Base-by-base conservation (phyloP, 2,329 filamentous ascomycete genomes). In the Ophidiomyces ophidiicola region DNA sequence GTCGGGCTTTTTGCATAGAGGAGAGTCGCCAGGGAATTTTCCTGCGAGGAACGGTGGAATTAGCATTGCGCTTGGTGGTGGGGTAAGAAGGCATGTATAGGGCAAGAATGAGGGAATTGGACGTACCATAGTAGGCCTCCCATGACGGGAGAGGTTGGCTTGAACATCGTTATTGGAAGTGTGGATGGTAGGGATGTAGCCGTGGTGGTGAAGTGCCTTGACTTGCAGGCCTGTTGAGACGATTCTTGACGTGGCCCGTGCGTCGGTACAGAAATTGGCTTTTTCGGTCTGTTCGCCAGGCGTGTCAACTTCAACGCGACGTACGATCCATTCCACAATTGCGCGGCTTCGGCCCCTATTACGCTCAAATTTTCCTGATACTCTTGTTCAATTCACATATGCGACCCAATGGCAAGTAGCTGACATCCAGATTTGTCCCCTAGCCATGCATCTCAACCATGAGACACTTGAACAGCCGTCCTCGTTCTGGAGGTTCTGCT, bases 11-110 rank as follows among this genome's bases (percentile, higher is more conserved):
- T 64, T 94, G 87, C 59, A 84, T 85, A 50, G 76, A 71, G 43
- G 90, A 98, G 56, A 98, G 76, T 46, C 90, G 80, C 87, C 87
- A 98, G 51, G 90, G 90, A 53, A 82, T 86, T 76, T 98, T 98
- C 90, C 83, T 78, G 52, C 25, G 17, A 5, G 26, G 6, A 26
- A 25, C 17, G 8, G 6, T 1, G 2, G 11, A 14, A 30, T 39
- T 39, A 39, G 41, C 15, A 35, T 12, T 26, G 24, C n/a, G 26
- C 12, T 29, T 19, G 19, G 26, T 25, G 3, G 11, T 11, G 25
- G 29, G n/a, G 3, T 23, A 28, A 18, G 28, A 4, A 7, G 10
- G 39, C 19, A 20, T 4, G 5, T 7, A n/a, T 7, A 14, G n/a
- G 21, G 37, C 28, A 39, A 29, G 29, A 36, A 39, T 25, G 44